A percentile compares a stretch with the other conserved stretches of the same genome.
These are phyloP conservation scores for Colletotrichum viniferum DNA, from an alignment of 2,329 filamentous ascomycete genomes.

Conservation along the genomic window DNA sequence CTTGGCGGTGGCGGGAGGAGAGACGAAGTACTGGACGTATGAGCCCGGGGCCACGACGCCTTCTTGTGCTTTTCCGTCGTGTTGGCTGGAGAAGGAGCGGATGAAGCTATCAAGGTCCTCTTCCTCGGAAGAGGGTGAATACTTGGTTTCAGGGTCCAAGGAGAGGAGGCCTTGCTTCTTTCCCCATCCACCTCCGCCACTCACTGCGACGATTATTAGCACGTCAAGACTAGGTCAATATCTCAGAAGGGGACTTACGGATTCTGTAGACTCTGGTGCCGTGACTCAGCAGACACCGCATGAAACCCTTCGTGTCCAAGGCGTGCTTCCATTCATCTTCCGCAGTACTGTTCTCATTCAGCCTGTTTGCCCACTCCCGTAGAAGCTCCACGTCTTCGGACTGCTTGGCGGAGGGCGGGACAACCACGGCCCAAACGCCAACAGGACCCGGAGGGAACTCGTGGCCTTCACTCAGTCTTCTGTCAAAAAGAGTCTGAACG, in stretches of 20 bases:
- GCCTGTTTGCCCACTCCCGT: neutral
- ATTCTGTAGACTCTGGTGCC: constrained; percentile 47
- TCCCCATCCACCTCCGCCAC: constrained; percentile 86
- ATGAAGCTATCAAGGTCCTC: constrained; percentile 60
- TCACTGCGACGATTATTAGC: constrained; percentile 52
- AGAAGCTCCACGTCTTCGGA: neutral
- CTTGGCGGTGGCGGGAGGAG: constrained; percentile 28
- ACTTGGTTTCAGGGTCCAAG: constrained; percentile 71
- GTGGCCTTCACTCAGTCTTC: constrained; percentile 37
- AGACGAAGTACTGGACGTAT: constrained; percentile 69
- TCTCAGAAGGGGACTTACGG: constrained; percentile 36
- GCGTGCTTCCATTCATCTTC: constrained; percentile 12
- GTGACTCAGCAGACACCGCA: constrained; percentile 14
- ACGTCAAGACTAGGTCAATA: neutral
- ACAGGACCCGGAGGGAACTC: constrained; percentile 49
- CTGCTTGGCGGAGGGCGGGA: constrained; percentile 45
- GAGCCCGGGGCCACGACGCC: constrained; percentile 68
- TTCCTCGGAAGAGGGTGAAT: constrained; percentile 48
- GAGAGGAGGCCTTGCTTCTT: constrained; percentile 79
- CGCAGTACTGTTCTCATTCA: neutral
- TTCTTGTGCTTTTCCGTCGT: constrained; percentile 41
- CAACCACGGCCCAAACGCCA: constrained; percentile 75
- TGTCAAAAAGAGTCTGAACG: constrained; percentile 63
- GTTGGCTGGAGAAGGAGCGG: constrained; percentile 25
- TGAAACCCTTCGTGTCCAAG: constrained; percentile 7